Percentiles rank a stretch among this genome's conserved stretches.
Evolutionary conservation across 1,284 basidiomycete species (phyloP).

Genomic region (Fomitopsis schrenkii): DNA sequence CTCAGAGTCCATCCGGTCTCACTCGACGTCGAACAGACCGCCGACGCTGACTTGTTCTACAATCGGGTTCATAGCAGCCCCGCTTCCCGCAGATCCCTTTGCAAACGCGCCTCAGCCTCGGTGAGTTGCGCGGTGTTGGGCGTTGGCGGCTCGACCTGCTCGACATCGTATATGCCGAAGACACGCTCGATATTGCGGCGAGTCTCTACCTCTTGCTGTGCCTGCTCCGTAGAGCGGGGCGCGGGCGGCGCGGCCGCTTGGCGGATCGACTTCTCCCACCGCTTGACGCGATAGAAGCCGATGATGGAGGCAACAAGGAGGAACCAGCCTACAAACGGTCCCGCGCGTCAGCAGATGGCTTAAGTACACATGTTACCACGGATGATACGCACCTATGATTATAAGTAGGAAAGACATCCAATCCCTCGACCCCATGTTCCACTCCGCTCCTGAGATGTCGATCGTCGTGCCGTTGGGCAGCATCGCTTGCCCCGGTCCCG

Average conservation of each 20-base stretch:
- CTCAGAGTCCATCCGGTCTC: not conserved
- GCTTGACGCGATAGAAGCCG: constrained; percentile 82
- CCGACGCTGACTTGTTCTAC: not conserved
- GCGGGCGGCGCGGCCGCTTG: constrained; percentile 33
- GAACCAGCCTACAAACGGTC: constrained; percentile 74
- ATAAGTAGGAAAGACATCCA: constrained; percentile 91
- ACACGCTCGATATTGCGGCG: constrained; percentile 44
- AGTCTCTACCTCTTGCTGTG: constrained; percentile 42
- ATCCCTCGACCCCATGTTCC: constrained; percentile 48
- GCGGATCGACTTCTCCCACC: constrained; percentile 68
- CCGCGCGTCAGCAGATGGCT: too few species aligned
- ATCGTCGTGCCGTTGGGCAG: constrained; percentile 10
- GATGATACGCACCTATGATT: constrained; percentile 60
- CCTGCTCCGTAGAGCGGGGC: constrained; percentile 37
- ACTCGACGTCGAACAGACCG: not conserved
- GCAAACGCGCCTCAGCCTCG: constrained; percentile 42
- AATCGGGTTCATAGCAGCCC: constrained; percentile 37
- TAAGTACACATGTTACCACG: too few species aligned
- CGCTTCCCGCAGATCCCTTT: constrained; percentile 48
- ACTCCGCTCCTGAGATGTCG: constrained; percentile 34
- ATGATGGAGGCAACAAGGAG: constrained; percentile 75
- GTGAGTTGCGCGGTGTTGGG: not conserved
- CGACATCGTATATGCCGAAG: constrained; percentile 36
- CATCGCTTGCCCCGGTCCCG: not conserved
- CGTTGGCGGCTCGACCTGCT: constrained; percentile 8